Base-by-base conservation (phyloP, 2,329 filamentous ascomycete species). In the Neobulgaria alba region DNA sequence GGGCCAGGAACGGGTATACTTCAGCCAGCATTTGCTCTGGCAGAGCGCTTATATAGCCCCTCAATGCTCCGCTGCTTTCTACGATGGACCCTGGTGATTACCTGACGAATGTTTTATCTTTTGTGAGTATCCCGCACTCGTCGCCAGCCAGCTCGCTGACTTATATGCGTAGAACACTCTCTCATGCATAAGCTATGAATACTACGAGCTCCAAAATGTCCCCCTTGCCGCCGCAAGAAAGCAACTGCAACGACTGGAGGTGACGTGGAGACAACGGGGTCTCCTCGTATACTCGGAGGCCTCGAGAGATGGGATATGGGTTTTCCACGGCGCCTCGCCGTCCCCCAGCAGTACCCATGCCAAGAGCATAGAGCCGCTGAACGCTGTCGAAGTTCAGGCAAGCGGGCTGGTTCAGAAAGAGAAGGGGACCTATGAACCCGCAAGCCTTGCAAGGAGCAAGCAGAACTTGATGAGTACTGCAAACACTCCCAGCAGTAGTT, bases 51-150 rank as follows among this genome's bases (percentile, higher is more conserved):
- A 20, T 17, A 20, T 7, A 15, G 20, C 31, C 15, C 16, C 7
- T 42, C 38, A 41, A 49, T 47, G 43, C 42, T 39, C 38, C 31
- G 38, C 29, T 40, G 42, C 31, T 26, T 26, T 34, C 36, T 45
- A 52, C 54, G 49, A 61, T 61, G 59, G 59, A 61, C 43, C 53
- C 51, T 42, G 54, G 57, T 18, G 58, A 61, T 33, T 59, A 57
- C 43, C 43, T 45, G 33, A 60, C 59, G 20, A 61, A 61, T 52
- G 53, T 59, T 41, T 47, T 61, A 47, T 57, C 50, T 39, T 56
- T 51, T 50, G 59, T 61, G 35, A 46, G 51, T 49, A n/a, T 7
- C 17, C 18, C 18, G 12, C 9, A 37, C 36, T 36, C 18, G 3
- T 12, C 9, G 1, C 2, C 14, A 30, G 4, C 17, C 3, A 21